These are phyloP conservation scores for Luffa aegyptiaca DNA, from an alignment of 306 rosid genomes.

Conservation along the genomic window DNA sequence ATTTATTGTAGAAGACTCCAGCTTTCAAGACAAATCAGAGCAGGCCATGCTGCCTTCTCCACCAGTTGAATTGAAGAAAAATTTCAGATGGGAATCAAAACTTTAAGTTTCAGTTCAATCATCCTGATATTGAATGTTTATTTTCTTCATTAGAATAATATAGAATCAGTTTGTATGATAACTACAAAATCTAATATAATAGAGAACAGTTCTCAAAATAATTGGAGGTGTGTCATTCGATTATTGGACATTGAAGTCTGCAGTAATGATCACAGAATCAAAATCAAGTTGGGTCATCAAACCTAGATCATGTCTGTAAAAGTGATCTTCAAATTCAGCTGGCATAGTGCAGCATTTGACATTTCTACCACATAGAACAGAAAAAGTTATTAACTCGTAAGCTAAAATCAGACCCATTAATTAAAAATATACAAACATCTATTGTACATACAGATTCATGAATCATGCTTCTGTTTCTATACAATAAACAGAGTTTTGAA, in stretches of 20 bases:
- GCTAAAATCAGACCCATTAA: conserved; percentile 8
- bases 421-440: conserved; percentile 12
- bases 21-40: background rate
- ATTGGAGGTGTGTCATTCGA: background rate
- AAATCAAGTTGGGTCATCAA: conserved; percentile 31
- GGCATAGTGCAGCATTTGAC: background rate
- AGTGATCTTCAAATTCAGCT: conserved; percentile 1
- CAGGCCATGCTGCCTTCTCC: background rate
- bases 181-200: background rate
- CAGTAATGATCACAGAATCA: background rate
- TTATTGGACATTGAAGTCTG: background rate
- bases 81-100: background rate
- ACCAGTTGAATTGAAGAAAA: background rate
- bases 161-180: background rate
- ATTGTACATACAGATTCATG: conserved; percentile 29
- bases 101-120: background rate
- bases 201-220: background rate
- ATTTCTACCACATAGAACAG: conserved; percentile 5
- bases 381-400: background rate
- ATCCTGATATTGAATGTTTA: background rate
- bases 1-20: background rate
- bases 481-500: background rate
- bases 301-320: conserved; percentile 25
- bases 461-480: conserved; percentile 22
- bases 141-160: background rate